Evolutionary conservation across 2,329 filamentous ascomycete species (phyloP).

Genomic region (Neoscytalidium dimidiatum): DNA sequence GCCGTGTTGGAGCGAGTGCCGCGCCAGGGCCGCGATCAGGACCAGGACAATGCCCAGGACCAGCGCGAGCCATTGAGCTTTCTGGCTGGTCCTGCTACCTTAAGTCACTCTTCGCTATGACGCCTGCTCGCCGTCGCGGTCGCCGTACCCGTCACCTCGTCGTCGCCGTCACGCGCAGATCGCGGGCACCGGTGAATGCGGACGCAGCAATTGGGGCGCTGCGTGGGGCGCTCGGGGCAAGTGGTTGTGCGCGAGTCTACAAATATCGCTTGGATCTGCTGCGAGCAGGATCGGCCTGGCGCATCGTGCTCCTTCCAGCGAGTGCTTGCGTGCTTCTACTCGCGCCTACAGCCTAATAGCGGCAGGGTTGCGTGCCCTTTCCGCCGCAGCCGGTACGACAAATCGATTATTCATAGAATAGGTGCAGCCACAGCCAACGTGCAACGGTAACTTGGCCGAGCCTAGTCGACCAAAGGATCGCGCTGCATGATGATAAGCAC

Average conservation of each 20-base stretch:
- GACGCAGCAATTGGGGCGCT: not conserved
- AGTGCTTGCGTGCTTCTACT: constrained; percentile 11
- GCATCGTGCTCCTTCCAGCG: constrained; percentile 4
- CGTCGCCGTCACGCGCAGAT: not conserved
- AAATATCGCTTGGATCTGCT: constrained; percentile 17
- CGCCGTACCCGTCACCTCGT: not conserved
- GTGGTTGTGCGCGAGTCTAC: constrained; percentile 12
- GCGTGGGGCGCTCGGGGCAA: constrained; percentile 5
- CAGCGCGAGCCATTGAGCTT: no score
- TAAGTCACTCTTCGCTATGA: no score
- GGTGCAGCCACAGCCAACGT: constrained; percentile 17
- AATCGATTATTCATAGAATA: constrained; percentile 19
- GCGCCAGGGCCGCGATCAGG: no score
- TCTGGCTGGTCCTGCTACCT: no score
- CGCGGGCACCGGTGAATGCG: constrained; percentile 1
- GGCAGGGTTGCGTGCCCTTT: constrained; percentile 14
- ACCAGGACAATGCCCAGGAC: no score
- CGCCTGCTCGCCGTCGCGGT: no score
- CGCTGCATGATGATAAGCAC: constrained; percentile 19
- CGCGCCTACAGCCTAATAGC: constrained; percentile 18
- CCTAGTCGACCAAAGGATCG: constrained; percentile 16
- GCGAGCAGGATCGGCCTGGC: constrained; percentile 14
- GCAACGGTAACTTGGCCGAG: constrained; percentile 17
- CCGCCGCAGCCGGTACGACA: constrained; percentile 17
- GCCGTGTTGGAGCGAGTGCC: no score